Evolutionary conservation across 2,329 filamentous ascomycete species (phyloP).

Genomic region (Curvularia spicifera): DNA sequence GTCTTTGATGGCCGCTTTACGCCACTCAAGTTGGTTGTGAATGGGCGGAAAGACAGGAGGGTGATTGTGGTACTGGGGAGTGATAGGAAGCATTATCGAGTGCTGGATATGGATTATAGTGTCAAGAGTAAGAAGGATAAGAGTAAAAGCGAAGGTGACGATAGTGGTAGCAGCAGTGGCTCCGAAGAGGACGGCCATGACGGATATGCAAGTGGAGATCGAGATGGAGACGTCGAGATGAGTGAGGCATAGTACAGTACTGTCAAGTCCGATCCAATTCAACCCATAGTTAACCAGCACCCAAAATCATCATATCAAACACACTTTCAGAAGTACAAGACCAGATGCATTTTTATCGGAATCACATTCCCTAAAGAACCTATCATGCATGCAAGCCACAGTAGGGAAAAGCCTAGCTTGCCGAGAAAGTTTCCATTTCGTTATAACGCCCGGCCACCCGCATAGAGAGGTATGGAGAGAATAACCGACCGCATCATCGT

Average conservation of each 20-base stretch:
- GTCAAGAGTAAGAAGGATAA: constrained; percentile 30
- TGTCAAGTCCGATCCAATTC: not conserved
- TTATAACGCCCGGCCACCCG: constrained; percentile 49
- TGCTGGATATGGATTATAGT: constrained; percentile 61
- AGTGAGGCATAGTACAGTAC: constrained; percentile 6
- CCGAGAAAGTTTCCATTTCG: constrained; percentile 40
- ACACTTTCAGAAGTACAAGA: constrained; percentile 35
- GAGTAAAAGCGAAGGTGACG: constrained; percentile 5
- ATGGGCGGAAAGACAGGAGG: constrained; percentile 61
- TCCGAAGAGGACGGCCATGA: constrained; percentile 12
- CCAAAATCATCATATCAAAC: not conserved
- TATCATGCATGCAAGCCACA: constrained; percentile 45
- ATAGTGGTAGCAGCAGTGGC: constrained; percentile 18
- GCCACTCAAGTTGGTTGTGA: constrained; percentile 60
- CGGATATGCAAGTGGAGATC: constrained; percentile 13
- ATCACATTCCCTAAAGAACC: constrained; percentile 48
- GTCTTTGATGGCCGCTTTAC: constrained; percentile 57
- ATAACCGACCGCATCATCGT: constrained; percentile 46
- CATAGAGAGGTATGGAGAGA: constrained; percentile 48
- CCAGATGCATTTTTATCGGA: constrained; percentile 47
- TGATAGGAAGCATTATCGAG: constrained; percentile 60
- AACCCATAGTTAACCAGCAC: constrained; percentile 7
- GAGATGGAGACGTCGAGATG: constrained; percentile 30
- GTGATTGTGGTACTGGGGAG: constrained; percentile 63
- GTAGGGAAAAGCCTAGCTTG: constrained; percentile 39